Conservation (phyloP, 2,329 filamentous ascomycete genomes). For the Sporothrix protearum region DNA sequence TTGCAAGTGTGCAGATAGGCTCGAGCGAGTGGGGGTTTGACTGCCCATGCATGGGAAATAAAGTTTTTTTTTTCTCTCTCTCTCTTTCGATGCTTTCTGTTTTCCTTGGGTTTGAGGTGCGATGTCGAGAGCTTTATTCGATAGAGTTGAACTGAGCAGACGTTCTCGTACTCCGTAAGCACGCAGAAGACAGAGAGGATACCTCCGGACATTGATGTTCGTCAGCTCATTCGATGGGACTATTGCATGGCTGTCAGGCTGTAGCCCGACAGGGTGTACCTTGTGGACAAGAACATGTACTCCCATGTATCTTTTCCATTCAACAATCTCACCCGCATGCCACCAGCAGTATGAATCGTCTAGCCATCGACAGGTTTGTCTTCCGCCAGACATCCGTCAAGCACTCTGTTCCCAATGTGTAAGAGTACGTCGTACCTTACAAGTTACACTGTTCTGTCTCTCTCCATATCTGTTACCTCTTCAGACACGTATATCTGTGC, state of each 20-base stretch:
- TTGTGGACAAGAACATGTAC: slow-evolving; percentile 4
- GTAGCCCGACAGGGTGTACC: neutral
- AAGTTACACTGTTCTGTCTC: neutral
- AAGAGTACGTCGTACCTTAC: too few species aligned
- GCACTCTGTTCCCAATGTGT: neutral
- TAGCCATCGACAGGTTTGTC: neutral
- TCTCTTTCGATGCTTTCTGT: too few species aligned
- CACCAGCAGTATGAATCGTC: neutral
- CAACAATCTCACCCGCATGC: neutral
- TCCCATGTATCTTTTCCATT: neutral
- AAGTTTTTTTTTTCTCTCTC: too few species aligned
- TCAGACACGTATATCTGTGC: neutral
- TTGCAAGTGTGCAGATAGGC: neutral
- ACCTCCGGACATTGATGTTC: neutral
- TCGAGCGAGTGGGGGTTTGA: neutral
- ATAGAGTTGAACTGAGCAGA: neutral
- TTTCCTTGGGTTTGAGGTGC: too few species aligned
- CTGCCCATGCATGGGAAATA: slow-evolving; percentile 14
- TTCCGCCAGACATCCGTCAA: neutral
- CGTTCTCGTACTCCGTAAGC: too few species aligned
- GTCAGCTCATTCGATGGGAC: neutral
- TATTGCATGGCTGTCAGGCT: neutral
- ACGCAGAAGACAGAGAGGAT: neutral
- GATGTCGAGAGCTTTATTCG: neutral
- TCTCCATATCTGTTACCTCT: neutral